A percentile compares a stretch with the other conserved stretches of the same genome.
Evolutionary conservation across 2,329 filamentous ascomycete species (phyloP).

Genomic region (Monascus ruber): DNA sequence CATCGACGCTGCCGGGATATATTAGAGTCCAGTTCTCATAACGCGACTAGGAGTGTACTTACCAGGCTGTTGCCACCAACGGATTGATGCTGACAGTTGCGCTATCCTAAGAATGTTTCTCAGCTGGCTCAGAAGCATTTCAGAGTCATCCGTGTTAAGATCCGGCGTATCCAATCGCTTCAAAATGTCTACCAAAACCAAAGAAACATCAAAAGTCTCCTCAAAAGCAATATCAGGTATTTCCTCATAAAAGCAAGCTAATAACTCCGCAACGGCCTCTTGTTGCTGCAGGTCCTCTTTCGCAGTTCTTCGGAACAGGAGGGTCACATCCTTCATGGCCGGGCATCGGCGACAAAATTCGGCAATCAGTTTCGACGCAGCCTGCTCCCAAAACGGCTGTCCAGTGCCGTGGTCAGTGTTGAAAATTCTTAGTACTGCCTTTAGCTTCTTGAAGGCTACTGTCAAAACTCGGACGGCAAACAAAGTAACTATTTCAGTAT

Average conservation of each 20-base stretch:
- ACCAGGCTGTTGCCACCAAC: constrained; percentile 72
- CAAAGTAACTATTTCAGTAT: constrained; percentile 68
- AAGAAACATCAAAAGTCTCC: constrained; percentile 79
- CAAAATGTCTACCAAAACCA: constrained; percentile 59
- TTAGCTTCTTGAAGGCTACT: constrained; percentile 67
- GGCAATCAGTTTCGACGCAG: constrained; percentile 54
- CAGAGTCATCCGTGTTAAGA: constrained; percentile 38
- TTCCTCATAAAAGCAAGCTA: constrained; percentile 76
- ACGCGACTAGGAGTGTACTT: constrained; percentile 7
- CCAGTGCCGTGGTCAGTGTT: constrained; percentile 34
- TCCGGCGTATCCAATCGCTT: constrained; percentile 43
- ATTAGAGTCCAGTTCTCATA: constrained; percentile 1
- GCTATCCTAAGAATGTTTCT: constrained; percentile 74
- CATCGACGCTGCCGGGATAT: constrained; percentile 18
- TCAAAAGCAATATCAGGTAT: constrained; percentile 68
- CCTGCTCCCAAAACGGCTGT: constrained; percentile 55
- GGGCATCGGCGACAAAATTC: constrained; percentile 72
- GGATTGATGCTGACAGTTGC: constrained; percentile 68
- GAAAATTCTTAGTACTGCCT: constrained; percentile 51
- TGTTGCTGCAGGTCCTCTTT: constrained; percentile 62
- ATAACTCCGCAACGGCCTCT: constrained; percentile 64
- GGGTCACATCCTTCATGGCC: constrained; percentile 67
- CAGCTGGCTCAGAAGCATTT: constrained; percentile 59
- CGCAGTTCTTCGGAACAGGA: constrained; percentile 57
- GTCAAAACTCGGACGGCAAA: constrained; percentile 74